Base-by-base conservation (phyloP, 495 filamentous ascomycete genomes). In the Sordaria brevicollis region DNA sequence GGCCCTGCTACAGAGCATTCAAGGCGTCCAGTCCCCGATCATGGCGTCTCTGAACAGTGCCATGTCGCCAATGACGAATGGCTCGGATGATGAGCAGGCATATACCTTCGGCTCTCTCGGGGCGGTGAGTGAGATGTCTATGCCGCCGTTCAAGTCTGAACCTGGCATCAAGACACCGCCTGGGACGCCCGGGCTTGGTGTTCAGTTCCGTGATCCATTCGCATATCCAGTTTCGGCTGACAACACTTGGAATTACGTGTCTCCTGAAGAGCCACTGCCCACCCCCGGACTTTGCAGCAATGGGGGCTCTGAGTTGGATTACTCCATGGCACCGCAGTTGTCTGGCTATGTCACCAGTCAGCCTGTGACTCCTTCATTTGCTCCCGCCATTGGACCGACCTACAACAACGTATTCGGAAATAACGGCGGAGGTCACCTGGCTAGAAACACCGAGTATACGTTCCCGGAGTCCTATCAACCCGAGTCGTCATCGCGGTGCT, bases 211-310 rank as follows among this genome's bases (percentile, higher is more conserved):
- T 25, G 79, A 79, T 25, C 69, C 76, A 19, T 78, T 78, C 41
- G 49, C 49, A 25, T 81, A 75, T 39, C 21, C 76, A 17, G 76
- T 65, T 36, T 49, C 76, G 34, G 74, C 76, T 54, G 72, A 75
- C 9, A 71, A 77, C 8, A 72, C 74, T 5, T 80, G 78, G 72
- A 77, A 74, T 41, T 79, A 79, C 34, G 76, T 74, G 21, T 74
- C 75, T 6, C 72, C 76, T 9, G 83, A 84, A 31, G 81, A 83
- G 68, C 79, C 82, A 15, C 68, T 84, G 17, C 71, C 79, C 17
- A 84, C 82, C 1, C 82, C 82, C 13, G 77, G 77, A n/a, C 81
- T 78, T 35, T 81, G 79, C 74, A 79, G 81, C 41, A 77, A 78
- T 37, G 79, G 80, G 34, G 74, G 77, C 33, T 83, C 82, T n/a